Base-by-base conservation (phyloP, 164 flowering plant species). In the Nelumbo lutea region DNA sequence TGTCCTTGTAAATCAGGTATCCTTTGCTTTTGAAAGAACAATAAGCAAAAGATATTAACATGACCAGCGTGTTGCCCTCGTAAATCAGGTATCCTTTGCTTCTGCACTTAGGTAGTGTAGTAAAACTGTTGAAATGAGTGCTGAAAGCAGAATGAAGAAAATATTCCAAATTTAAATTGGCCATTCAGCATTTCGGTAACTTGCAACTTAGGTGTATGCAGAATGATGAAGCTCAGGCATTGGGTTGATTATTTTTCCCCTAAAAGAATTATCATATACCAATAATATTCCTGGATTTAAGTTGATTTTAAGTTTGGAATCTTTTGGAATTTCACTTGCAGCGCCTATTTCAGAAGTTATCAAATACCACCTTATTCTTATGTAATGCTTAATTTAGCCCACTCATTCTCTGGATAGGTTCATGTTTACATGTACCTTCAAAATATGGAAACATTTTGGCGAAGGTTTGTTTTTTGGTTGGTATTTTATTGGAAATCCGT, bases 11-110 rank as follows among this genome's bases (percentile, higher is more conserved):
- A 88, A 87, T 73, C 99, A 95, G 90, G 99, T 92, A 77, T 70
- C 48, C 65, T 69, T 55, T 50, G 11, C 64, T 72, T 69, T 59
- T 39, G 48, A 4, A 39, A 64, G 39, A 42, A 39, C 15, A 4
- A 11, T 43, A 10, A 9, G 5, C 48, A 46, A 46, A 46, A 46
- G 4, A 7, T 46, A 46, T 46, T 4, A 46, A 46, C 97, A 76
- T 74, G 99, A 95, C 76, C 99, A 95, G 79, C 97, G 99, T 70
- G 98, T 90, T 68, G 99, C 90, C 58, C 91, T 95, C 72, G 97
- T 95, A 61, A 88, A 87, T 73, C 99, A 95, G 90, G 99, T 92
- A 77, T 70, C 48, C 65, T 69, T 55, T 50, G 11, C 64, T 72
- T 69, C 56, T 39, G 48, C 27, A 27, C 27, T 27, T 27, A 27